Percentiles rank a stretch among this genome's conserved stretches.
phyloP scores from a whole-genome alignment of 2,329 filamentous ascomycete species.

The Xylariaceae sp. region DNA sequence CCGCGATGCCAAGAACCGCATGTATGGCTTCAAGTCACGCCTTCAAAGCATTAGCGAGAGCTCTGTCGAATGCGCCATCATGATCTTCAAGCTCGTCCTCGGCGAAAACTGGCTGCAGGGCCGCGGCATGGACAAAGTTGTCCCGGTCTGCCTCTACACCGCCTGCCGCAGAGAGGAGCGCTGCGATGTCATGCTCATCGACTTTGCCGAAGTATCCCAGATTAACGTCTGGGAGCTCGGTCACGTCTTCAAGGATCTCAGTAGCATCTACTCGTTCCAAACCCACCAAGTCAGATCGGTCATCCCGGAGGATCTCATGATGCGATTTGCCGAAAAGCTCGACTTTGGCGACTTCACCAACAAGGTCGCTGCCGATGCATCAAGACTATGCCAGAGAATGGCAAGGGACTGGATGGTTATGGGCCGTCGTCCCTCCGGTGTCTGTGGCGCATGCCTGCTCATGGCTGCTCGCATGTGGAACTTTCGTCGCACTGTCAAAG shows the following conservation, averaged over 20 bases:
- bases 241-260: slow-evolving; percentile 80
- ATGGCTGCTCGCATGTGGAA: slow-evolving; percentile 98
- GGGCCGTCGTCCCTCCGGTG: slow-evolving; percentile 86
- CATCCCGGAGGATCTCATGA: slow-evolving; percentile 85
- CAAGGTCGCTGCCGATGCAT: slow-evolving; percentile 83
- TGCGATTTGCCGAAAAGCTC: slow-evolving; percentile 84
- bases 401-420: slow-evolving; percentile 96
- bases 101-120: slow-evolving; percentile 80
- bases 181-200: slow-evolving; percentile 90
- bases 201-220: slow-evolving; percentile 79
- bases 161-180: slow-evolving; percentile 76
- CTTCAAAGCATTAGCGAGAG: slow-evolving; percentile 57
- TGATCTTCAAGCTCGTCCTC: slow-evolving; percentile 74
- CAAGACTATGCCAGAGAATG: slow-evolving; percentile 87
- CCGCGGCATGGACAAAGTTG: slow-evolving; percentile 78
- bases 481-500: slow-evolving; percentile 85
- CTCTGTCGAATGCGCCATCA: slow-evolving; percentile 62
- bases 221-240: slow-evolving; percentile 93
- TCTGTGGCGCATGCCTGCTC: slow-evolving; percentile 91
- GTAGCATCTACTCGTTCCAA: slow-evolving; percentile 69
- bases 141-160: slow-evolving; percentile 87
- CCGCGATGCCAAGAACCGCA: slow-evolving; percentile 50
- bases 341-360: slow-evolving; percentile 83
- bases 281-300: slow-evolving; percentile 60
- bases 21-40: slow-evolving; percentile 60